A percentile compares a stretch with the other conserved stretches of the same genome.
These are phyloP conservation scores for Mortierella sp. DNA, from an alignment of 371 early-diverging fungal species.

Conservation along the genomic window DNA sequence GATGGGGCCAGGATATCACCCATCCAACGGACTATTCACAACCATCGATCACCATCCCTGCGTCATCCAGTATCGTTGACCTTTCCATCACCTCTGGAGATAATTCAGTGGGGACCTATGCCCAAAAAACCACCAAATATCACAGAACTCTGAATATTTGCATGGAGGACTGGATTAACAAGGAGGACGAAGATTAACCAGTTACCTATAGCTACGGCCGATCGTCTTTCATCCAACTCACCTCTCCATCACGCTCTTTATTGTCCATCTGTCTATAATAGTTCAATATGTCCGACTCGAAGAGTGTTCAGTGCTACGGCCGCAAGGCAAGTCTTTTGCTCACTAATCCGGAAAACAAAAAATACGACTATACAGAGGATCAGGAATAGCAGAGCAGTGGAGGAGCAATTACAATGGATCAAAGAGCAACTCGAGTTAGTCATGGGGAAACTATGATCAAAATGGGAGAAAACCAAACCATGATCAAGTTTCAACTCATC, in stretches of 20 bases:
- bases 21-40: slow-evolving; percentile 3
- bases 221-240: background rate
- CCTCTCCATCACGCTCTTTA: slow-evolving; percentile 1
- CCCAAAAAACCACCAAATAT: background rate
- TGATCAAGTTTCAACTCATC: background rate
- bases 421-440: background rate
- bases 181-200: background rate
- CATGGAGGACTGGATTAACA: background rate
- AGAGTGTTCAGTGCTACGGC: slow-evolving; percentile 60
- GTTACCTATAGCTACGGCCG: background rate
- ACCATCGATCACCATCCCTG: slow-evolving; percentile 9
- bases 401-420: background rate
- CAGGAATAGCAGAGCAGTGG: slow-evolving; percentile 3
- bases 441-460: slow-evolving; percentile 17
- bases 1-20: background rate
- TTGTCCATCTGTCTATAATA: slow-evolving; percentile 1
- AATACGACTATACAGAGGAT: background rate
- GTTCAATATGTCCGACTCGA: slow-evolving; percentile 57
- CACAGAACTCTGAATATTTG: background rate
- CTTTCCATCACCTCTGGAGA: background rate
- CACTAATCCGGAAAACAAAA: background rate
- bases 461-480: background rate
- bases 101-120: slow-evolving; percentile 1
- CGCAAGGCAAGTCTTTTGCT: slow-evolving; percentile 56
- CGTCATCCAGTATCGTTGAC: background rate